Percentiles rank a stretch among this genome's conserved stretches.
Conservation (phyloP, 805 yeast genomes). For the Candida dajiaensis region DNA sequence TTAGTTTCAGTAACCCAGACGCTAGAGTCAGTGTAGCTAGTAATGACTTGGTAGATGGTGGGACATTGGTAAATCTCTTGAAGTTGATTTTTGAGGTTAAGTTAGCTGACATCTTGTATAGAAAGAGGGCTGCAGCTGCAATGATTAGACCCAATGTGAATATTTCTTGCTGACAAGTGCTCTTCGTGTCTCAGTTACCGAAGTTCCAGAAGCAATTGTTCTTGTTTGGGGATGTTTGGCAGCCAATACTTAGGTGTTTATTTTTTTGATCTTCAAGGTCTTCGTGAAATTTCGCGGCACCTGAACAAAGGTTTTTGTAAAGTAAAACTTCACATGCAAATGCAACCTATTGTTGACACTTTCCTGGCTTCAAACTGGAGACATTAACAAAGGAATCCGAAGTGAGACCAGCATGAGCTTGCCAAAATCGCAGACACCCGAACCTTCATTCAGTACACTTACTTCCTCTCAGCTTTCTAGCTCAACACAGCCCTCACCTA, state of each 20-base stretch:
- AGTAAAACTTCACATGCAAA: neutral
- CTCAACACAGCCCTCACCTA: neutral
- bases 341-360: neutral
- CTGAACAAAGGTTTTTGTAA: neutral
- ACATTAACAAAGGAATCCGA: no score
- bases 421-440: neutral
- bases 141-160: slow-evolving; percentile 21
- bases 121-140: slow-evolving; percentile 18
- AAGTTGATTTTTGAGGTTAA: slow-evolving; percentile 14
- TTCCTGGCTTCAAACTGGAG: neutral
- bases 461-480: neutral
- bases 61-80: slow-evolving; percentile 26
- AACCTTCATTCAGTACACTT: neutral
- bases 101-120: slow-evolving; percentile 19
- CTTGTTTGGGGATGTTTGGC: neutral
- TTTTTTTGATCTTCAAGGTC: neutral
- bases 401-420: neutral
- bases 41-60: slow-evolving; percentile 43
- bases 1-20: slow-evolving; percentile 35
- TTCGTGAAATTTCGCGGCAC: neutral
- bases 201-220: neutral
- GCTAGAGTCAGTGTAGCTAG: slow-evolving; percentile 33
- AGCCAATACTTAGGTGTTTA: neutral
- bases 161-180: neutral
- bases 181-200: neutral